Percentiles rank a stretch among this genome's conserved stretches.
Conservation (phyloP, 305 asterid species). For the Fraxinus latifolia region DNA sequence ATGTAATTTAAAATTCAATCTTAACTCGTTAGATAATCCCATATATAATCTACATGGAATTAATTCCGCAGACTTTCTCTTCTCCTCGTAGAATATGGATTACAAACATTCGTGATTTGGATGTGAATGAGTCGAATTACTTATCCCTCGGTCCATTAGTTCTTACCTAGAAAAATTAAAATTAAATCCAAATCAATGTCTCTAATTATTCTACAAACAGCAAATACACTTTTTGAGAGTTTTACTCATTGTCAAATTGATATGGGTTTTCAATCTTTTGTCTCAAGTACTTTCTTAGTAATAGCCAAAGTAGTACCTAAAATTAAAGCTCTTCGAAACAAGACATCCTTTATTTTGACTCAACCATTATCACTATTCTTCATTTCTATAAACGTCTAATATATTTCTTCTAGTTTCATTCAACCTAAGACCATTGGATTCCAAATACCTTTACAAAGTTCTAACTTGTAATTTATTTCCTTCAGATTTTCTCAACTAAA, state of each 20-base stretch:
- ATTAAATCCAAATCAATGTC: neutral
- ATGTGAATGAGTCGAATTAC: neutral
- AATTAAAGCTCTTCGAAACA: neutral
- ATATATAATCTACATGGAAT: neutral
- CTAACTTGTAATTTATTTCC: neutral
- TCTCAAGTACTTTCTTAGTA: neutral
- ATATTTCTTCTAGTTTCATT: neutral
- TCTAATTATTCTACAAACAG: neutral
- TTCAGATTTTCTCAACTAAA: neutral
- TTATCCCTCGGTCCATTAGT: neutral
- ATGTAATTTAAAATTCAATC: neutral
- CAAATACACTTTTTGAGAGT: neutral
- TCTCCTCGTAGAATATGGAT: neutral
- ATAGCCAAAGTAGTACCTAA: neutral
- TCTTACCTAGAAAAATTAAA: neutral
- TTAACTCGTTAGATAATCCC: neutral
- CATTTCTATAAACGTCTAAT: neutral
- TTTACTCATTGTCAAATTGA: neutral
- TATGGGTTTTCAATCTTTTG: neutral
- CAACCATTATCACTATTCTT: neutral
- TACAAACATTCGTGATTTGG: neutral
- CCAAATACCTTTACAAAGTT: neutral
- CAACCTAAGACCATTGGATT: neutral
- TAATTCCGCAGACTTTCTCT: neutral
- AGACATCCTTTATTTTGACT: neutral